Percentiles rank a stretch among this genome's conserved stretches.
These are phyloP conservation scores for Pyrenochaeta sp. DNA, from an alignment of 2,329 filamentous ascomycete species.

Conservation along the genomic window DNA sequence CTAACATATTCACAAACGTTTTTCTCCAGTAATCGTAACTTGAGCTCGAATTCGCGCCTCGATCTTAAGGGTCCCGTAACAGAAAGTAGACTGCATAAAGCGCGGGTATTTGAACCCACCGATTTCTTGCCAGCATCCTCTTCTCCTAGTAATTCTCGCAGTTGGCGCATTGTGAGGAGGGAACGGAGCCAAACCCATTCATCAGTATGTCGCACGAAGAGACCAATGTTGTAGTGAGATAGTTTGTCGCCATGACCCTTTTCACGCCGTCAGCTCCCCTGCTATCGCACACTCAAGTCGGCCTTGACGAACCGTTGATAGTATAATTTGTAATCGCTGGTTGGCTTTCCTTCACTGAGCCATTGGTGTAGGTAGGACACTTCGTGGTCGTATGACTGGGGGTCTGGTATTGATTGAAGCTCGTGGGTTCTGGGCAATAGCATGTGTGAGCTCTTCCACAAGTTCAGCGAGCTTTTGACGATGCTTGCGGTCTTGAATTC, in stretches of 20 bases:
- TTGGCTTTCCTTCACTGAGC: too few relatives aligned
- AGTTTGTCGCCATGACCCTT: constrained; percentile 32
- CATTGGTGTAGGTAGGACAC: too few relatives aligned
- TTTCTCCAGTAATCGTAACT: constrained; percentile 56
- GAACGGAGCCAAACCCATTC: constrained; percentile 35
- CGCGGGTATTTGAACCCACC: neutral
- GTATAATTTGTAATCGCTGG: too few relatives aligned
- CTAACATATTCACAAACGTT: neutral
- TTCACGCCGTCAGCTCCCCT: too few relatives aligned
- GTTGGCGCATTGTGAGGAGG: constrained; percentile 16
- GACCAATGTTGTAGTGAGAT: constrained; percentile 34
- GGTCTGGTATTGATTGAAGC: too few relatives aligned
- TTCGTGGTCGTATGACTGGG: too few relatives aligned
- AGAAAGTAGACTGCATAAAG: constrained; percentile 48
- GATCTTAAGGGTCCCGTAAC: constrained; percentile 55
- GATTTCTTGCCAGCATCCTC: constrained; percentile 42
- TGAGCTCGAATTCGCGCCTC: constrained; percentile 51
- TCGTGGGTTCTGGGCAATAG: too few relatives aligned
- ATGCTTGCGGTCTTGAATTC: too few relatives aligned
- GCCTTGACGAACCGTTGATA: too few relatives aligned
- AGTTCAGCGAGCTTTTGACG: too few relatives aligned
- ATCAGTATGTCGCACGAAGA: constrained; percentile 29
- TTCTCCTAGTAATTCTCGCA: constrained; percentile 20
- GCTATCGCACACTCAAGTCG: too few relatives aligned
- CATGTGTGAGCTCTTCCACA: too few relatives aligned